Percentiles rank a stretch among this genome's conserved stretches.
Evolutionary conservation across 2,329 filamentous ascomycete genomes (phyloP).

Genomic region (Epichloe gansuensis): DNA sequence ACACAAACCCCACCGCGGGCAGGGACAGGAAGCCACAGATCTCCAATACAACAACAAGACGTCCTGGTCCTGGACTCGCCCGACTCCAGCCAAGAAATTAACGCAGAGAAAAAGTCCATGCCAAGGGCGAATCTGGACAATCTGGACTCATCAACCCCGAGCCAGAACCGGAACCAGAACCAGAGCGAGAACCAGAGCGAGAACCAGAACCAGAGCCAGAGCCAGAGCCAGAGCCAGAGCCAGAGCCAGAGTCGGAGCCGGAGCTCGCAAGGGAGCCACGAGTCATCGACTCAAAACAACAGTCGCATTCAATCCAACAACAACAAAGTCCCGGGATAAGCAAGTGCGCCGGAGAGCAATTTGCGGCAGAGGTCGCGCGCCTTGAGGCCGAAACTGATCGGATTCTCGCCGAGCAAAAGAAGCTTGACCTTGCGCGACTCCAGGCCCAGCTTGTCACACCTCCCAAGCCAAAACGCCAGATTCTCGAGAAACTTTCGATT

Average conservation of each 20-base stretch:
- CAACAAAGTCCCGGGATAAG: background rate
- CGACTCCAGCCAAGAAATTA: background rate
- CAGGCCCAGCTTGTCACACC: conserved; percentile 29
- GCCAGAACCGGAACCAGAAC: background rate
- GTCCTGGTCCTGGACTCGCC: background rate
- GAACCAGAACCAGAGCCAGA: background rate
- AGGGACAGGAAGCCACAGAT: background rate
- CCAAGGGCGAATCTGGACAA: background rate
- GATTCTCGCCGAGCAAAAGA: conserved; percentile 37
- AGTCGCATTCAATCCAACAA: background rate
- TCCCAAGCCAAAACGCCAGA: conserved; percentile 22
- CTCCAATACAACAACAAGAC: background rate
- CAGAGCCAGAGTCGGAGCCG: background rate
- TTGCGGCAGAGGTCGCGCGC: conserved; percentile 29
- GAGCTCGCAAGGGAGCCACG: background rate
- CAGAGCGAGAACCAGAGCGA: background rate
- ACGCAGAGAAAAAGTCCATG: background rate
- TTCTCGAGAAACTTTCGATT: conserved; percentile 37
- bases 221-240: background rate
- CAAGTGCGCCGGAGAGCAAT: conserved; percentile 8
- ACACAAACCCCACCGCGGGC: background rate
- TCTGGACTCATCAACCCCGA: background rate
- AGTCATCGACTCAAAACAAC: background rate
- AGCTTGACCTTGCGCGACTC: conserved; percentile 33
- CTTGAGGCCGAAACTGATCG: conserved; percentile 36